phyloP scores from a whole-genome alignment of 306 rosid species.

The Astragalus membranaceus region DNA sequence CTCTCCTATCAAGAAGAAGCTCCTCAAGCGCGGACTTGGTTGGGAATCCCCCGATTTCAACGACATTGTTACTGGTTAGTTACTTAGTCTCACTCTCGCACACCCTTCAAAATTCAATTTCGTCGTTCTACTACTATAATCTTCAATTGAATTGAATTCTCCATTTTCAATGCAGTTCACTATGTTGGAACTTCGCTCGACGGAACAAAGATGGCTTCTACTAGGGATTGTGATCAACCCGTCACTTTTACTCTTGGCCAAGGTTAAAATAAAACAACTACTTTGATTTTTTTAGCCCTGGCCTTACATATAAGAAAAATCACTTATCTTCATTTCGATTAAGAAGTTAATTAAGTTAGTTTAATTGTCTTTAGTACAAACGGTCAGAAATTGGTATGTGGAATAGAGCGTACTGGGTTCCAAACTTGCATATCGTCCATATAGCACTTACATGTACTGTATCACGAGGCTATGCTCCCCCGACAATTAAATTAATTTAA shows the following conservation, averaged over 20 bases:
- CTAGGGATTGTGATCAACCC: conserved; percentile 40
- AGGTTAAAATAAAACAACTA: conserved; percentile 15
- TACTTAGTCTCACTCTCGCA: no score
- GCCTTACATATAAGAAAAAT: no score
- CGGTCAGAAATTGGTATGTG: no score
- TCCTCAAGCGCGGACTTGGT: conserved; percentile 47
- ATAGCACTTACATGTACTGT: no score
- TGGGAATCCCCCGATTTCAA: conserved; percentile 56
- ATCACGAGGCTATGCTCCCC: no score
- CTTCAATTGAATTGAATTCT: neutral
- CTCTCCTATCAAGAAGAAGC: conserved; percentile 44
- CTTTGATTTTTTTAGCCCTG: neutral
- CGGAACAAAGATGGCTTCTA: conserved; percentile 45
- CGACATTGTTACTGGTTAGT: conserved; percentile 51
- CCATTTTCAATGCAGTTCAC: conserved; percentile 39
- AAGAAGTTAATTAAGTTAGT: no score
- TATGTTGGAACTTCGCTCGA: conserved; percentile 43
- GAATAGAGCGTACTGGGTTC: no score
- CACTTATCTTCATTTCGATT: no score
- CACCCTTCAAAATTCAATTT: neutral
- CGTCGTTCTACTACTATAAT: neutral
- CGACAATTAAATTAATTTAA: no score
- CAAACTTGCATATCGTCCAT: no score
- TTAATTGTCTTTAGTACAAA: no score
- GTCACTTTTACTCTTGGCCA: conserved; percentile 44